Percentiles rank a stretch among this genome's conserved stretches.
Conservation (phyloP, 2,329 filamentous ascomycete genomes). For the Rhytidhysteron rufulum region DNA sequence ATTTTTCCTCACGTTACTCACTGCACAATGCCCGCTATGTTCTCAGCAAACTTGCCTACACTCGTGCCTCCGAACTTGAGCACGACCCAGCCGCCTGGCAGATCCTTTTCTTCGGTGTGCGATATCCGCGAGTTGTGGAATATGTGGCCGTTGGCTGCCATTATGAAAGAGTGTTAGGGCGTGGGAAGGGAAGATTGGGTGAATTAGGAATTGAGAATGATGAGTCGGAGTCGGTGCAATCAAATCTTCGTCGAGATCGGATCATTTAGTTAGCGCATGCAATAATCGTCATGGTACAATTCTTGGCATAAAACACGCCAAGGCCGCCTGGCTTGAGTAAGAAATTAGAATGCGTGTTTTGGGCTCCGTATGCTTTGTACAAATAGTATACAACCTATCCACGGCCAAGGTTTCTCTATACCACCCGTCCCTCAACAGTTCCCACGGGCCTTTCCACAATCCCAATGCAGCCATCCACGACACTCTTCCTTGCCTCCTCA, state of each 20-base stretch:
- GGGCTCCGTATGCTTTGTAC: background rate
- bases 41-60: conserved; percentile 82
- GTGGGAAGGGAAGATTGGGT: background rate
- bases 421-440: conserved; percentile 76
- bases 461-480: conserved; percentile 83
- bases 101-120: conserved; percentile 43
- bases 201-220: background rate
- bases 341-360: too few relatives aligned
- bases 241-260: too few relatives aligned
- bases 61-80: conserved; percentile 96
- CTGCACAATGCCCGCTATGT: conserved; percentile 61
- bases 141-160: conserved; percentile 25
- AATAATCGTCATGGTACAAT: too few relatives aligned
- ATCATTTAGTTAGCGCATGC: too few relatives aligned
- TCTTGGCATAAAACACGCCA: too few relatives aligned
- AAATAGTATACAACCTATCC: background rate
- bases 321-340: too few relatives aligned
- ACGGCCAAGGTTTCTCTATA: conserved; percentile 21
- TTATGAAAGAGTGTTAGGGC: background rate
- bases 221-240: too few relatives aligned
- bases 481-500: conserved; percentile 72
- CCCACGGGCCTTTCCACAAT: conserved; percentile 86
- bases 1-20: conserved; percentile 29
- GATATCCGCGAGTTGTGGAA: conserved; percentile 36
- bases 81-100: conserved; percentile 68